Conservation (phyloP, 768 basidiomycete genomes). For the Piloderma croceum region DNA sequence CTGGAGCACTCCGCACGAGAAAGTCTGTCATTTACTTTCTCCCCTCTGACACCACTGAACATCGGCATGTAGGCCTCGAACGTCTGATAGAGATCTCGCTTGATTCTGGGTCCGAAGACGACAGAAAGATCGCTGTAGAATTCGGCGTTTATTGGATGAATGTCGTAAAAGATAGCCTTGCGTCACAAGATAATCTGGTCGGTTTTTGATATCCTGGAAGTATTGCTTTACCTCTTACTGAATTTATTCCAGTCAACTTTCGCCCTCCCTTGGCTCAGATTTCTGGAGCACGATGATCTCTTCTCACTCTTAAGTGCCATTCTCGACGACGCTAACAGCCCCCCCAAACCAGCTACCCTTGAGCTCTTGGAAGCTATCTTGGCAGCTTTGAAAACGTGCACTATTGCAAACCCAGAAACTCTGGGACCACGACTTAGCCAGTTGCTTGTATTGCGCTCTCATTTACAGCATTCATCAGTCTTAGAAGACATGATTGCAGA, state of each 20-base stretch:
- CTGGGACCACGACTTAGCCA: slow-evolving; percentile 29
- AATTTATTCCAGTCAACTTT: slow-evolving; percentile 16
- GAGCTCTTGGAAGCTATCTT: slow-evolving; percentile 35
- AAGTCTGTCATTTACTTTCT: slow-evolving; percentile 24
- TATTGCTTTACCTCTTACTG: not conserved
- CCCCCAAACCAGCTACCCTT: slow-evolving; percentile 5
- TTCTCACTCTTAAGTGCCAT: slow-evolving; percentile 41
- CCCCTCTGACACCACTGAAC: not conserved
- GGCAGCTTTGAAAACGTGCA: slow-evolving; percentile 22
- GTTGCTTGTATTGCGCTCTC: slow-evolving; percentile 33
- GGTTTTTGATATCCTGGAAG: not conserved
- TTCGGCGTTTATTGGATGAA: slow-evolving; percentile 41
- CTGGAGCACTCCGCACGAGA: slow-evolving; percentile 23
- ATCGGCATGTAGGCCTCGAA: slow-evolving; percentile 32
- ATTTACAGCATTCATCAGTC: slow-evolving; percentile 29
- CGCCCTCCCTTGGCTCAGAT: slow-evolving; percentile 50
- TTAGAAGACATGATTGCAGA: slow-evolving; percentile 47
- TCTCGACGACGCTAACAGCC: slow-evolving; percentile 8
- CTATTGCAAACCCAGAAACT: slow-evolving; percentile 18
- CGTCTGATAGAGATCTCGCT: slow-evolving; percentile 37
- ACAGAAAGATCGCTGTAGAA: slow-evolving; percentile 35
- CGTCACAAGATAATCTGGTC: slow-evolving; percentile 12
- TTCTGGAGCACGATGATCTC: slow-evolving; percentile 38
- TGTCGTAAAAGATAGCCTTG: slow-evolving; percentile 11
- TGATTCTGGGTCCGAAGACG: slow-evolving; percentile 27